Evolutionary conservation across 2,329 filamentous ascomycete genomes (phyloP), one percentile per base, ranked within the genome.

Genomic region (Alternaria rosae): DNA sequence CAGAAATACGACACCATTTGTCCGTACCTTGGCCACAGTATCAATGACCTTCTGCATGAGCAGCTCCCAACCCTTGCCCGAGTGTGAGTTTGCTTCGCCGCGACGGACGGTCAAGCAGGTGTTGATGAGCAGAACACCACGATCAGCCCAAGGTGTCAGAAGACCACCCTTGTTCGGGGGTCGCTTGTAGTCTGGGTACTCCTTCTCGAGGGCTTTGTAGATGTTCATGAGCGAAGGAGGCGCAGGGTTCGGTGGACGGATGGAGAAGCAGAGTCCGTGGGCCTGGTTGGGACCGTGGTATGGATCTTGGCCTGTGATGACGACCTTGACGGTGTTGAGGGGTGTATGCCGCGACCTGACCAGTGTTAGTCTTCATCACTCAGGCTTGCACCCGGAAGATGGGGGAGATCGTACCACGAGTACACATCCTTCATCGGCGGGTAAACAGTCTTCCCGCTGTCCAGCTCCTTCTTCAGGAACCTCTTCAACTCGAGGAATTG

Each of bases 201-300:
- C 94, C 57, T 91, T 93, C 75, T 91, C 89, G 59, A 99, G 87
- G 11, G 89, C 91, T 44, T 86, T 93, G 84, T 96, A 99, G 82
- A 99, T 97, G 82, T 99, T 99, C 72, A 88, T 88, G 15, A 99
- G 89, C 1, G 93, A 97, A 0, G 94, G 94, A 0, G 95, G 95
- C 1, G 94, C 93, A 5, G 88, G 88, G 0, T 93, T 97, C 0
- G 95, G 95, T 4, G 94, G 90, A 10, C 92, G 92, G 57, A 98
- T 94, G 50, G 93, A 97, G 85, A 99, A 99, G 77, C 92, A 94
- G 61, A 99, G 89, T 44, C 95, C 95, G 79, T 98, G 95, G 53
- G 95, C 95, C 84, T 99, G 95, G 80, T 96, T 96, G 78, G 88
- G 80, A 78, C 97, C 97, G 83, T 99, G 95, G 80, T 99, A 99